Base-by-base conservation (phyloP, 176 grass and related monocot species). In the Musa itinerans region DNA sequence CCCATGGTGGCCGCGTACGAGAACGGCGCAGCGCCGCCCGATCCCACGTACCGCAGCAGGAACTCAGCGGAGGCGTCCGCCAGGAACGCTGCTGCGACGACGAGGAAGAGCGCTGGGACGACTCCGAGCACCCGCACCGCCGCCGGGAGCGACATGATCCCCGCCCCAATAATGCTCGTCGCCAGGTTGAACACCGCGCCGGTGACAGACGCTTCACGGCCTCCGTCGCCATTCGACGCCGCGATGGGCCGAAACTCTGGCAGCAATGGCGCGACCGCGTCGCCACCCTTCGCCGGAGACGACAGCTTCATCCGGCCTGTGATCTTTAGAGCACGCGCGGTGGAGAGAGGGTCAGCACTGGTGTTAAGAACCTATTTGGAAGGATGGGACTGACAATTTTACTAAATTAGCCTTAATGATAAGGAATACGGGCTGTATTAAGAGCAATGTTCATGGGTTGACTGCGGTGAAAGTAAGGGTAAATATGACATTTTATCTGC, bases 131-230 rank as follows among this genome's bases (percentile, higher is more conserved):
- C 80, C 8, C 84, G 86, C 94, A 93, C 90, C 34, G 90, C 94
- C 3, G 94, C 90, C 8, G 94, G 90, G 67, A 98, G 88, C 43
- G 94, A 98, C 94, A 98, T 98, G 80, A 98, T 98, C 52, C 94
- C 94, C 13, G 90, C 94, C 66, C 94, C 94, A 10, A 98, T 81
- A 80, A 89, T 93, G 94, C 77, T 91, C 54, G 90, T 93, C 52
- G 90, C 90, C 23, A 98, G 80, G 83, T 98, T 97, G 82, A 91
- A 98, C 83, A 98, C 90, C 76, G 86, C 94, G 68, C 90, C 64
- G 53, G 82, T 78, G 21, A 89, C 80, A 19, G 88, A 89, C 43
- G 80, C 88, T 22, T 76, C 78, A 8, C 57, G 63, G 0, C 51
- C 24, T 55, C 14, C 1, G 53, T 52, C n/a, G 65, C 56, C 51